Evolutionary conservation across 2,329 filamentous ascomycete species (phyloP), one percentile per base, ranked within the genome.

Genomic region (Aspergillus calidoustus): DNA sequence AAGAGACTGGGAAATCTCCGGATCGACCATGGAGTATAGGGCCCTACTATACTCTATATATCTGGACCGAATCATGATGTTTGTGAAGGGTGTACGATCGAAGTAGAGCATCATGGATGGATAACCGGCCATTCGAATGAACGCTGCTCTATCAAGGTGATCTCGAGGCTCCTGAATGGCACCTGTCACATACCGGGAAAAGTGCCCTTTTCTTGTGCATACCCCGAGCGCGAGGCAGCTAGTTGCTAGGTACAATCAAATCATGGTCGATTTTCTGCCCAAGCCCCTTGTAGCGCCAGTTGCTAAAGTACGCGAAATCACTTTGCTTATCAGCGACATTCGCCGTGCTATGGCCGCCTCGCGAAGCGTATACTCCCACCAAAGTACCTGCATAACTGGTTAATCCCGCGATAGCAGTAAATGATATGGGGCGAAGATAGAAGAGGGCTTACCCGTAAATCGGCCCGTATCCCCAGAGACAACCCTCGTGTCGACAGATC

Each of bases 361-460:
- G 31, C 2, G 57, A 54, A 8, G 60, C 55, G 51, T 62, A 62
- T 1, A 51, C 46, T 11, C 60, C 60, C 1, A 62, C 28, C 11
- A 59, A 38, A 1, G 60, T 51, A 1, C 60, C 60, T 62, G 30
- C 6, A 23, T 6, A 31, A 11, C 3, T 13, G 7, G 53, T 55
- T 31, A 55, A 25, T 23, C n/a, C 23, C 8, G 34, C 11, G 9
- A 48, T 23, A 43, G 4, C 15, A 11, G 25, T 9, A 17, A 17
- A 22, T 17, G 19, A 19, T 19, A 19, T 19, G 19, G 19, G 1
- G 19, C 19, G 34, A 41, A 15, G 15, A 13, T 4, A 38, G 9
- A 38, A 51, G 3, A 46, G 9, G 15, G 8, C 61, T 17, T 50
- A 63, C 61, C 61, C 22, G 61, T 63, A 43, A 63, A 63, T 11